Evolutionary conservation across 1,284 basidiomycete genomes (phyloP).

Genomic region (Veloporphyrellus conicus): DNA sequence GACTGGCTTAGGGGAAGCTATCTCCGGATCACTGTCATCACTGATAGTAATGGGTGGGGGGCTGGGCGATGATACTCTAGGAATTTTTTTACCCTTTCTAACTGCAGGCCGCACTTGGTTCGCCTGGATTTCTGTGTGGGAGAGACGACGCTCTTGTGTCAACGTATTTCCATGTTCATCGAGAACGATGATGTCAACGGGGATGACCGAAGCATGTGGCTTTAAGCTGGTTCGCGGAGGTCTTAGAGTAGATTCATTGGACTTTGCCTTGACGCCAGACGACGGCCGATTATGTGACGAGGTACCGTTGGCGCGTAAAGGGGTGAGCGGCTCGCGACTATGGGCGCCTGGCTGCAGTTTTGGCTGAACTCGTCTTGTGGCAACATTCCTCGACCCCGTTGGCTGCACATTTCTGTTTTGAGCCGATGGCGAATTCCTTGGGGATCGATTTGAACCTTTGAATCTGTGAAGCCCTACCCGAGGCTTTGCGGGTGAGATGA

Average conservation of each 20-base stretch:
- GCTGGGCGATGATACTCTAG: conserved; percentile 1
- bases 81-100: conserved; percentile 7
- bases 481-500: conserved; percentile 24
- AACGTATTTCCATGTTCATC: conserved; percentile 55
- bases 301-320: conserved; percentile 23
- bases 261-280: conserved; percentile 25
- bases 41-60: conserved; percentile 22
- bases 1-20: conserved; percentile 10
- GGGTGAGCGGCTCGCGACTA: conserved; percentile 31
- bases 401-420: conserved; percentile 13
- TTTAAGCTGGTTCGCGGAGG: conserved; percentile 34
- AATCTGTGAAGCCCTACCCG: conserved; percentile 10
- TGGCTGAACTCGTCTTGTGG: conserved; percentile 11
- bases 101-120: conserved; percentile 21
- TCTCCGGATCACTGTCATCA: conserved; percentile 29
- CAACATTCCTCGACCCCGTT: conserved; percentile 7
- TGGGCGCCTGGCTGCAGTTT: conserved; percentile 14
- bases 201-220: conserved; percentile 45
- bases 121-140: conserved; percentile 34
- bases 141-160: conserved; percentile 52
- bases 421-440: conserved; percentile 13
- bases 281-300: conserved; percentile 5
- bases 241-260: conserved; percentile 27
- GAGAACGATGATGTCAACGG: conserved; percentile 63
- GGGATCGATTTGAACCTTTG: conserved; percentile 14